phyloP scores from a whole-genome alignment of 768 basidiomycete species.

The Lactarius quietus region DNA sequence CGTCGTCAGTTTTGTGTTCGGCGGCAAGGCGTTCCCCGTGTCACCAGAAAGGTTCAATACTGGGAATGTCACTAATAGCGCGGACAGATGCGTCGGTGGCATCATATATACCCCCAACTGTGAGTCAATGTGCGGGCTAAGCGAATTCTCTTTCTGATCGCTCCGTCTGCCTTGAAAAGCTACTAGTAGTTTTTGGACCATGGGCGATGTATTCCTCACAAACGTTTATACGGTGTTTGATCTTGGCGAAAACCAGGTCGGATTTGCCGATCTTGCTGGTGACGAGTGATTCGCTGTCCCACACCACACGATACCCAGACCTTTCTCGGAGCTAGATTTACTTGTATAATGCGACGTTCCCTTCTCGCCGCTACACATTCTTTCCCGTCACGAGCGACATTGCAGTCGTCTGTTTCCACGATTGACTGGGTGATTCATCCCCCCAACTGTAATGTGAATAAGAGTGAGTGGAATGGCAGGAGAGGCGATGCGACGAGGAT shows the following conservation, averaged over 20 bases:
- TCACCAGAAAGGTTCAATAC: not conserved
- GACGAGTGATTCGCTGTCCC: not conserved
- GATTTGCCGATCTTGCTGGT: constrained; percentile 6
- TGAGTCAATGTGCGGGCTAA: not conserved
- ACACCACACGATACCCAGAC: no score
- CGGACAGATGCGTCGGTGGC: not conserved
- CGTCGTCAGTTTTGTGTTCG: not conserved
- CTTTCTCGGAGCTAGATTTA: no score
- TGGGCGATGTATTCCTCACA: not conserved
- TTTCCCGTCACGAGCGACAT: no score
- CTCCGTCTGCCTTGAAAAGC: not conserved
- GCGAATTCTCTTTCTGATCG: not conserved
- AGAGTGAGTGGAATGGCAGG: no score
- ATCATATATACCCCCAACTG: constrained; percentile 9
- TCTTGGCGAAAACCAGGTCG: not conserved
- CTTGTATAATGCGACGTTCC: no score
- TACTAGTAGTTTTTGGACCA: constrained; percentile 16
- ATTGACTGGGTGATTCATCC: no score
- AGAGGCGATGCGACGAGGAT: no score
- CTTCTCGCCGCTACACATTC: no score
- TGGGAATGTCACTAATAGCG: not conserved
- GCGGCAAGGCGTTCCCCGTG: not conserved
- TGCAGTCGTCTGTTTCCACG: no score
- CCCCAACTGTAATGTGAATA: no score
- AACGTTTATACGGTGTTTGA: constrained; percentile 13